phyloP scores from a whole-genome alignment of 1,284 basidiomycete genomes.

The Abortiporus biennis region DNA sequence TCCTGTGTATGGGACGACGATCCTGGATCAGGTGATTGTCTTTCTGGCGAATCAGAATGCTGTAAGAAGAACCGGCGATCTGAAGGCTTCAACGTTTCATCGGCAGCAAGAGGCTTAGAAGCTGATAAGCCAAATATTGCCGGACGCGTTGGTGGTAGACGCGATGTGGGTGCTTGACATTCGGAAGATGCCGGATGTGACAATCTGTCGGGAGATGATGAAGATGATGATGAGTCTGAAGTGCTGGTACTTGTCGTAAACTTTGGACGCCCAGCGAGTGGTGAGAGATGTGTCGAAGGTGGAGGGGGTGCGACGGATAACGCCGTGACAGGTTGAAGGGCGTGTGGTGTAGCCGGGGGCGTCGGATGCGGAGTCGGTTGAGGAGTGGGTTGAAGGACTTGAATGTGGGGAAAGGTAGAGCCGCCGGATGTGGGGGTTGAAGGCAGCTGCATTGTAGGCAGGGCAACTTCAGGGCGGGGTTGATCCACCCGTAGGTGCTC shows the following conservation, averaged over 20 bases:
- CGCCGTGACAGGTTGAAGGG: constrained; percentile 13
- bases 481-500: no score
- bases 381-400: constrained; percentile 49
- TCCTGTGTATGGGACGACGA: constrained; percentile 15
- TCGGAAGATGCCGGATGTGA: constrained; percentile 6
- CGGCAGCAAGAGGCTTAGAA: no score
- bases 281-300: constrained; percentile 1
- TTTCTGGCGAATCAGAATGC: constrained; percentile 33
- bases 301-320: no score
- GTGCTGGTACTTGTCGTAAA: constrained; percentile 9
- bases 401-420: constrained; percentile 37
- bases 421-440: constrained; percentile 18
- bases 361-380: constrained; percentile 53
- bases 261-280: constrained; percentile 11
- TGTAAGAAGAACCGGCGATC: constrained; percentile 40
- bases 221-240: constrained; percentile 8
- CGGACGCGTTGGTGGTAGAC: constrained; percentile 6
- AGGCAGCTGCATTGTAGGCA: constrained; percentile 26
- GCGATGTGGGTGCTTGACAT: constrained; percentile 4
- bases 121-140: constrained; percentile 5
- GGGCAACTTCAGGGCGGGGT: constrained; percentile 20
- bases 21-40: constrained; percentile 9
- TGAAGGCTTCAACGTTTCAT: constrained; percentile 29
- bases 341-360: constrained; percentile 44
- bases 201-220: constrained; percentile 4